Evolutionary conservation across 1,284 basidiomycete species (phyloP), one percentile per base, ranked within the genome.

Genomic region (Puccinia horiana): DNA sequence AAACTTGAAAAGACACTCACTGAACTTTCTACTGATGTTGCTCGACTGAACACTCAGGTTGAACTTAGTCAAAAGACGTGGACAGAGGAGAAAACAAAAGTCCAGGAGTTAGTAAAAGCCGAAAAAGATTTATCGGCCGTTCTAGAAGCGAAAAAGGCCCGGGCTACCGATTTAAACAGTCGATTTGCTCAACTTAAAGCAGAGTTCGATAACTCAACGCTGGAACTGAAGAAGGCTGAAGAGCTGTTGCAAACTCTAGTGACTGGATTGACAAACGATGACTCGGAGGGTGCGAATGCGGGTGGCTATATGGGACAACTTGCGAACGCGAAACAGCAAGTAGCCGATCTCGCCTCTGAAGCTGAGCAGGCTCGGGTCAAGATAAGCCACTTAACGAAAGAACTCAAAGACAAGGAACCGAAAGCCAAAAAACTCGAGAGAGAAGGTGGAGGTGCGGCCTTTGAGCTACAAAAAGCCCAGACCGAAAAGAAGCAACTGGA

Each of bases 271-370:
- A 92, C 93, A 0, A 90, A 90, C 0, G 91, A 91, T 9, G 86
- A 87, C 65, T 86, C 85, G 14, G 88, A 88, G 56, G 90, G 91
- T 4, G 86, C 87, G 40, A 85, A 84, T 11, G 93, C 94, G 12
- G 95, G 96, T 14, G 96, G 96, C 0, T 99, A 98, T 87, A 93
- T 98, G 91, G 97, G 96, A 40, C 95, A 98, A 86, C 90, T 99
- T 37, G 94, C 95, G 1, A 92, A 94, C n/a, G 94, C 95, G 0
- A 91, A 92, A 84, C 91, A 91, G 1, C 91, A 91, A 12, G 89
- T 93, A 0, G 91, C 94, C 0, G 92, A 93, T 65, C 92, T 92
- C 0, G 89, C 90, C 8, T 92, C 95, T 0, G 95, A 96, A 85
- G 93, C 94, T 82, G 92, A 97, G 86, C 95, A 97, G 86, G 90